Evolutionary conservation across 106 monocot genomes (phyloP).

Genomic region (Allium sativum): DNA sequence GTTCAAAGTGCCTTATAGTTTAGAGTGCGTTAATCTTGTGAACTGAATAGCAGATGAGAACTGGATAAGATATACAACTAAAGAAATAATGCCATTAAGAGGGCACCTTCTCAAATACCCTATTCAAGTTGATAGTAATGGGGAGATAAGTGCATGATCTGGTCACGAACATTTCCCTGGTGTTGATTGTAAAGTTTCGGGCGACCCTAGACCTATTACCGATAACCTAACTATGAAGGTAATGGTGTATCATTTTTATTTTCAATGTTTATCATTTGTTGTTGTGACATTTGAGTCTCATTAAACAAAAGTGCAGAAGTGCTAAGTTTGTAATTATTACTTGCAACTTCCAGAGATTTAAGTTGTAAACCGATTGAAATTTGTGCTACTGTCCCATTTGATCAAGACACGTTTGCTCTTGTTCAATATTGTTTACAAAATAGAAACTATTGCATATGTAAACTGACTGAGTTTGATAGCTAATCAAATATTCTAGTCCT

Average conservation of each 20-base stretch:
- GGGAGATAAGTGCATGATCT: constrained; percentile 10
- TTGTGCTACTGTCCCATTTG: too few species aligned
- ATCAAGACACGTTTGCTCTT: too few species aligned
- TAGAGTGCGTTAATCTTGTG: constrained; percentile 23
- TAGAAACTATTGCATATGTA: too few species aligned
- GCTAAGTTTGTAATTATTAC: too few species aligned
- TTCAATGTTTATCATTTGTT: not conserved
- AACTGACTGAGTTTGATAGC: too few species aligned
- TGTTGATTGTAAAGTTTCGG: constrained; percentile 55
- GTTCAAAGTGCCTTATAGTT: constrained; percentile 25
- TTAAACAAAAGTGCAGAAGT: too few species aligned
- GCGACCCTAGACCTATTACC: constrained; percentile 36
- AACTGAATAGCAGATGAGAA: constrained; percentile 27
- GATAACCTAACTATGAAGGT: constrained; percentile 44
- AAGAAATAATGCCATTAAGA: constrained; percentile 7
- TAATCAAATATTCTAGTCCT: too few species aligned
- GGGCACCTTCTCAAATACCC: constrained; percentile 38
- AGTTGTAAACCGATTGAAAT: too few species aligned
- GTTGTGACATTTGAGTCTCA: too few species aligned
- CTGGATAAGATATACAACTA: constrained; percentile 16
- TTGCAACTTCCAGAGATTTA: too few species aligned
- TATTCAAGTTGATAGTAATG: constrained; percentile 20
- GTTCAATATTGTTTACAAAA: too few species aligned
- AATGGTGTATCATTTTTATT: not conserved
- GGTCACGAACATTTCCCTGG: constrained; percentile 23